These are phyloP conservation scores for Macadamia tetraphylla DNA, from an alignment of 164 flowering plant species.

Conservation along the genomic window DNA sequence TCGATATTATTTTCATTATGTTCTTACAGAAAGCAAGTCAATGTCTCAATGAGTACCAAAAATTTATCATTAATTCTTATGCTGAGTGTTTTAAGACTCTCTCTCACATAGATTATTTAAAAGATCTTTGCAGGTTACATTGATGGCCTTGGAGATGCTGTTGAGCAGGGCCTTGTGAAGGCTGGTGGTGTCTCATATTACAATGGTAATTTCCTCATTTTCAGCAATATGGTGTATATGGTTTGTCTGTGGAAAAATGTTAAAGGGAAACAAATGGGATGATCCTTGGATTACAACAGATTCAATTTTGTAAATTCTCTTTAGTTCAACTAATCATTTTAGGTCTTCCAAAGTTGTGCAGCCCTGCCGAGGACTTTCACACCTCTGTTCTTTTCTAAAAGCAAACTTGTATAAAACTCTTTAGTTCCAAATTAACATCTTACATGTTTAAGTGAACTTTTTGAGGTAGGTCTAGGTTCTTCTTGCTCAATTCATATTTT, in stretches of 20 bases:
- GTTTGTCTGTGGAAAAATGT: neutral
- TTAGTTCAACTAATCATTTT: no score
- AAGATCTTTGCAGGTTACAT: slow-evolving; percentile 62
- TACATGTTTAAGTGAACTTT: neutral
- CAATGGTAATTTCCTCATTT: slow-evolving; percentile 41
- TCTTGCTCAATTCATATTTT: no score
- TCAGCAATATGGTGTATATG: neutral
- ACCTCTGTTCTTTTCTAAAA: no score
- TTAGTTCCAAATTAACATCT: no score
- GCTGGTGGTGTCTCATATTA: slow-evolving; percentile 97
- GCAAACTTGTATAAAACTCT: no score
- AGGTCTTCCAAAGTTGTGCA: no score
- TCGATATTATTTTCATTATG: slow-evolving; percentile 12
- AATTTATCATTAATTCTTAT: no score
- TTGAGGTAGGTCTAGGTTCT: neutral
- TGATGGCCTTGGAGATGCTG: slow-evolving; percentile 96
- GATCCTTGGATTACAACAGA: neutral
- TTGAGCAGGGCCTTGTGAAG: slow-evolving; percentile 93
- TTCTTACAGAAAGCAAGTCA: neutral
- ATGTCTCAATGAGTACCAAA: neutral
- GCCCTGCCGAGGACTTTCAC: no score
- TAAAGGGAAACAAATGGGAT: neutral
- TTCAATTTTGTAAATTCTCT: no score
- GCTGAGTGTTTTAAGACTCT: slow-evolving; percentile 3
- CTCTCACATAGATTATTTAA: slow-evolving; percentile 6